Conservation (phyloP, 345 rosid species). For the Salix exigua region DNA sequence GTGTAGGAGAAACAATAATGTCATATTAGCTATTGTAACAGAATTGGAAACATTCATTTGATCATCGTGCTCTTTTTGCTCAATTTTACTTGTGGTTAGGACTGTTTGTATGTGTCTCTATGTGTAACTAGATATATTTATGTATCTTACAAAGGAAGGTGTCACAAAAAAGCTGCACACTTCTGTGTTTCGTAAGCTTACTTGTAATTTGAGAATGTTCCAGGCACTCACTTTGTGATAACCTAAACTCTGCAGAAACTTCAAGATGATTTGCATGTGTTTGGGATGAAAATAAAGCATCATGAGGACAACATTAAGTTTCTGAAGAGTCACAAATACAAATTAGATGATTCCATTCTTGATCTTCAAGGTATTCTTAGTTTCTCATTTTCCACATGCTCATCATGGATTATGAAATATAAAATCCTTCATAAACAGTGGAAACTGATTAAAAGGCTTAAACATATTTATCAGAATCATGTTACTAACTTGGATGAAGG, state of each 20-base stretch:
- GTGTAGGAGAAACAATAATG: neutral
- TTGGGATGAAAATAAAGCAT: conserved; percentile 63
- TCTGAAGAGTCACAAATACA: conserved; percentile 48
- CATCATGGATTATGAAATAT: neutral
- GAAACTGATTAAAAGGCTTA: neutral
- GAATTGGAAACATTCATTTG: neutral
- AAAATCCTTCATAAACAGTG: neutral
- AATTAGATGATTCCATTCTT: conserved; percentile 54
- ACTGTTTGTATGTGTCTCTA: neutral
- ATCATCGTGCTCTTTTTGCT: neutral
- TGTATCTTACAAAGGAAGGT: neutral
- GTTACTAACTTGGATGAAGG: neutral
- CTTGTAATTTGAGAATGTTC: neutral
- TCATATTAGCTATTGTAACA: neutral
- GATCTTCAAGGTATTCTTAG: conserved; percentile 55
- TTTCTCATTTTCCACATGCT: neutral
- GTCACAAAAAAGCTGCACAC: neutral
- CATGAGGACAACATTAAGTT: conserved; percentile 55
- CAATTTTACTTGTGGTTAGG: neutral
- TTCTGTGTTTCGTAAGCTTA: neutral
- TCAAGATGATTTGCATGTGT: conserved; percentile 55
- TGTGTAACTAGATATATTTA: neutral
- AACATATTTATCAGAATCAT: neutral
- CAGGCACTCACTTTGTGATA: neutral
- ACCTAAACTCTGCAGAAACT: conserved; percentile 43